Evolutionary conservation across 495 filamentous ascomycete species (phyloP).

Genomic region (Neurospora terricola): DNA sequence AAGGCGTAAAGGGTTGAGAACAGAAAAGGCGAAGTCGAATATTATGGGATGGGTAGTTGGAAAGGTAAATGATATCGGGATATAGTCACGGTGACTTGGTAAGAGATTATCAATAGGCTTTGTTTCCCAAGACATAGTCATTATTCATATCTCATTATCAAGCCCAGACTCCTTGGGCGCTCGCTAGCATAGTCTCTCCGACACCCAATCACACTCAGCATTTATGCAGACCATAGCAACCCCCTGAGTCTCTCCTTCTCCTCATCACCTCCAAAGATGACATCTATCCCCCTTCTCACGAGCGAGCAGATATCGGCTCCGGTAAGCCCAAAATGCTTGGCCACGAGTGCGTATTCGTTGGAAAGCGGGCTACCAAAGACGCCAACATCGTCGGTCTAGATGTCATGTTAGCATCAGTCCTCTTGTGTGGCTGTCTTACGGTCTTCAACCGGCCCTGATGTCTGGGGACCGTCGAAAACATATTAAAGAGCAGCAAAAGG

Average conservation of each 20-base stretch:
- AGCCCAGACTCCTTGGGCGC: not conserved
- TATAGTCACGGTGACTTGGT: not conserved
- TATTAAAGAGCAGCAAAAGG: not conserved
- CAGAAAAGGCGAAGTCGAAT: not conserved
- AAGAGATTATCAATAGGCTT: not conserved
- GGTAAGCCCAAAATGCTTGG: conserved; percentile 56
- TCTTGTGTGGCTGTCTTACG: not conserved
- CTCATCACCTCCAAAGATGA: conserved; percentile 54
- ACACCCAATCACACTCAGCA: no score
- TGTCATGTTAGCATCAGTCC: not conserved
- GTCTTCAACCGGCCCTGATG: not conserved
- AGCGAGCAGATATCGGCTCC: conserved; percentile 46
- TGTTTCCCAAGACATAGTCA: not conserved
- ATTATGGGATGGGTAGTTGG: not conserved
- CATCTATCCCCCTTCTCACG: conserved; percentile 44
- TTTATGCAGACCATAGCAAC: conserved; percentile 37
- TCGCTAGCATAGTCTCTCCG: not conserved
- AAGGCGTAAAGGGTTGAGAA: not conserved
- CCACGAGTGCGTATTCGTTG: conserved; percentile 67
- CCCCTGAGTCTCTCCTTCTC: conserved; percentile 48
- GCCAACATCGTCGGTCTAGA: conserved; percentile 81
- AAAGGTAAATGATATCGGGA: not conserved
- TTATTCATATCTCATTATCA: not conserved
- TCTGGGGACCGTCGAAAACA: not conserved
- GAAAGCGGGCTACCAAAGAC: conserved; percentile 72